Conservation (phyloP, 2,329 filamentous ascomycete species). For the Aspergillus ruber region DNA sequence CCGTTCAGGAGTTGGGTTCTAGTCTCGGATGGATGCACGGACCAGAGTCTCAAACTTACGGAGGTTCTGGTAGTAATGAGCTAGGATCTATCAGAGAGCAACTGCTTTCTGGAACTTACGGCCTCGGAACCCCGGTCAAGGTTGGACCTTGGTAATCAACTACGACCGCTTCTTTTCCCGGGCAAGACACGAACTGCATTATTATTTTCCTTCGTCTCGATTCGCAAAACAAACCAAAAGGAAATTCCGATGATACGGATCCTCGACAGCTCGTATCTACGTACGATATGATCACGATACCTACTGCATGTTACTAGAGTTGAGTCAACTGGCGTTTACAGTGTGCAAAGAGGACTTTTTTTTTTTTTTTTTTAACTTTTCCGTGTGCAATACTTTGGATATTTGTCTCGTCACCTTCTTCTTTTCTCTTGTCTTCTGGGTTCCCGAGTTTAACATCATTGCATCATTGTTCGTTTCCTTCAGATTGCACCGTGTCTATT, state of each 20-base stretch:
- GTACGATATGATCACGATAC: constrained; percentile 42
- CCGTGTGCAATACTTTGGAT: constrained; percentile 7
- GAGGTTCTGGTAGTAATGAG: constrained; percentile 31
- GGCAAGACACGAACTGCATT: not conserved
- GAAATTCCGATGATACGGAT: constrained; percentile 11
- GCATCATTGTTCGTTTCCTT: constrained; percentile 1
- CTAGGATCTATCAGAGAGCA: constrained; percentile 49
- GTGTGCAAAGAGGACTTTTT: constrained; percentile 24
- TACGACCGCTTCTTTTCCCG: constrained; percentile 4
- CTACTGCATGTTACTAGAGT: constrained; percentile 37
- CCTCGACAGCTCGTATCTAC: constrained; percentile 25
- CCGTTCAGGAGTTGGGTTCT: constrained; percentile 67
- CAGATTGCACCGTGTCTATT: constrained; percentile 4
- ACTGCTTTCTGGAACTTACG: constrained; percentile 52
- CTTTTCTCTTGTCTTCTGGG: not conserved
- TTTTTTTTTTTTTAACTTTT: constrained; percentile 7
- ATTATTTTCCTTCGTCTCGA: constrained; percentile 1
- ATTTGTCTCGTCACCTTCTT: not conserved
- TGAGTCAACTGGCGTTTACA: constrained; percentile 35
- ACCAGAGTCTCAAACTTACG: constrained; percentile 20
- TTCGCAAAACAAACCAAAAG: not conserved
- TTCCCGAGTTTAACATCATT: not conserved
- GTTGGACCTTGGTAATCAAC: constrained; percentile 48
- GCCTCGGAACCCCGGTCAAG: constrained; percentile 47
- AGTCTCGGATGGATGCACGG: constrained; percentile 73